Conservation (phyloP, 2,329 filamentous ascomycete genomes). For the Beauveria sp. region DNA sequence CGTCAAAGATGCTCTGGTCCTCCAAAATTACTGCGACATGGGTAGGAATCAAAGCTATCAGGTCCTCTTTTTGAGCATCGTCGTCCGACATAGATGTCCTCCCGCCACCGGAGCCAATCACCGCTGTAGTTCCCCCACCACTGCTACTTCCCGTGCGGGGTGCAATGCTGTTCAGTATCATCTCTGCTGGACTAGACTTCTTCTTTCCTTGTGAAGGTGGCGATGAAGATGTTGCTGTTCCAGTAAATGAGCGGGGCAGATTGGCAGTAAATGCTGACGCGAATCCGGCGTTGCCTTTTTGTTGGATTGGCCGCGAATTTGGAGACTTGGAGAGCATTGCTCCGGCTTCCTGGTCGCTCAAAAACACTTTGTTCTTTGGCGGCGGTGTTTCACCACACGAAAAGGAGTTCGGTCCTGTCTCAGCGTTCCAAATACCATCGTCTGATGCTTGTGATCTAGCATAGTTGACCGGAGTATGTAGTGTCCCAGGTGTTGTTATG, state of each 20-base stretch:
- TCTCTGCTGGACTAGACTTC: conserved; percentile 54
- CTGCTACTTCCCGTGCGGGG: conserved; percentile 37
- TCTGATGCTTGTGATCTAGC: conserved; percentile 52
- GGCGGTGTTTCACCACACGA: conserved; percentile 57
- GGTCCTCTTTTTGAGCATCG: conserved; percentile 39
- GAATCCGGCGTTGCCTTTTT: conserved; percentile 47
- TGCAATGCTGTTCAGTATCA: conserved; percentile 47
- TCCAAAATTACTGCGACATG: conserved; percentile 47
- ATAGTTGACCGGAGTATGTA: conserved; percentile 47
- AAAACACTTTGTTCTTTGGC: conserved; percentile 38
- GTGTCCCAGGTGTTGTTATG: conserved; percentile 49
- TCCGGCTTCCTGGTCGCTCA: conserved; percentile 37
- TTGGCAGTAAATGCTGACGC: conserved; percentile 49
- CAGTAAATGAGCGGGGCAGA: conserved; percentile 40
- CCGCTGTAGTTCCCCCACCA: conserved; percentile 40
- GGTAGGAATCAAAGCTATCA: conserved; percentile 40
- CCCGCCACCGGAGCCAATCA: conserved; percentile 37
- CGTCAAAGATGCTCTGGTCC: conserved; percentile 59
- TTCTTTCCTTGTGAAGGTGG: conserved; percentile 41
- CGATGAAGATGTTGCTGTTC: conserved; percentile 32
- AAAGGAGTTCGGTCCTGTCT: conserved; percentile 49
- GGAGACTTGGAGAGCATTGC: conserved; percentile 54
- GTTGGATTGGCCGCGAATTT: conserved; percentile 41
- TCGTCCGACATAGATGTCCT: conserved; percentile 49
- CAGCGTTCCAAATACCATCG: conserved; percentile 43